Conservation (phyloP, 2,329 filamentous ascomycete species). For the Parafenestella ontariensis region DNA sequence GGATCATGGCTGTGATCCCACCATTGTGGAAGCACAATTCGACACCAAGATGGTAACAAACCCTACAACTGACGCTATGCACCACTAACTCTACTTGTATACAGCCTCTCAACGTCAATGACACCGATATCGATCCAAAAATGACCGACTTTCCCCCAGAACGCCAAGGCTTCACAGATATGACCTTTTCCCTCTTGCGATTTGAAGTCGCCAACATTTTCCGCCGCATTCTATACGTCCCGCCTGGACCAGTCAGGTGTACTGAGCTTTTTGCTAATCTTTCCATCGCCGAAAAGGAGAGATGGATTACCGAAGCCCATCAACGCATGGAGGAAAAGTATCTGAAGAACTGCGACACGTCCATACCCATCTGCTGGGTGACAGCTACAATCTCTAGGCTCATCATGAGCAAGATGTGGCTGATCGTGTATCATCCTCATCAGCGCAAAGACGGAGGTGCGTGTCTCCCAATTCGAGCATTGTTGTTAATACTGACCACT, state of each 20-base stretch:
- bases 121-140: constrained; percentile 58
- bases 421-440: constrained; percentile 78
- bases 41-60: constrained; percentile 61
- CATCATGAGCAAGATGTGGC: constrained; percentile 78
- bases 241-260: constrained; percentile 52
- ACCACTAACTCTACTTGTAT: constrained; percentile 9
- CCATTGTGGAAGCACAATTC: constrained; percentile 64
- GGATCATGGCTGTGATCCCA: constrained; percentile 68
- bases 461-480: not conserved
- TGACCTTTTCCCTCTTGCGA: constrained; percentile 63
- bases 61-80: not conserved
- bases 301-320: constrained; percentile 58
- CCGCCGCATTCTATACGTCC: constrained; percentile 54
- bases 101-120: constrained; percentile 63
- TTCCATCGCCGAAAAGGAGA: constrained; percentile 56
- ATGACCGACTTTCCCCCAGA: constrained; percentile 58
- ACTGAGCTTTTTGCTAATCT: constrained; percentile 54
- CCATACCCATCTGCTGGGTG: constrained; percentile 70
- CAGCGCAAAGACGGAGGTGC: constrained; percentile 64
- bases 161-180: constrained; percentile 62
- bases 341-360: constrained; percentile 60
- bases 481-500: not conserved
- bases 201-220: constrained; percentile 60
- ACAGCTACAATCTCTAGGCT: constrained; percentile 72
- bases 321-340: constrained; percentile 58